phyloP scores from a whole-genome alignment of 139 green algal genomes.

The Asterochloris sp. region DNA sequence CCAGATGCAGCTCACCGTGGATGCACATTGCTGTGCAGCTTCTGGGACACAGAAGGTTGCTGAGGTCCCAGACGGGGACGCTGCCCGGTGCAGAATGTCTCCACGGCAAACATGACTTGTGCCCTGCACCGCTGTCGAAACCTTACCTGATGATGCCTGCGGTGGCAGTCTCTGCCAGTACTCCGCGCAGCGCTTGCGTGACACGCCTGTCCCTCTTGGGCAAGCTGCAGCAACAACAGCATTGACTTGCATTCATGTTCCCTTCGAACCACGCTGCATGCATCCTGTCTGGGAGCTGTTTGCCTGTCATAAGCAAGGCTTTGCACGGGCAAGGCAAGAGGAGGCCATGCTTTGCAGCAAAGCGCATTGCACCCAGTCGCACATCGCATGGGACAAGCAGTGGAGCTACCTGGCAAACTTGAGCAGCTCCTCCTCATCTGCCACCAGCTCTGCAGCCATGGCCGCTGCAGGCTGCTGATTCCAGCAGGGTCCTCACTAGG shows the following conservation, averaged over 20 bases:
- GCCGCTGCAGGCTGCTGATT: neutral
- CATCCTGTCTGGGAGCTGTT: neutral
- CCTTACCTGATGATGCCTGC: conserved; percentile 38
- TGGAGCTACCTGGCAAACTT: conserved; percentile 15
- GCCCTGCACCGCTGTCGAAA: neutral
- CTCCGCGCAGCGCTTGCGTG: conserved; percentile 35
- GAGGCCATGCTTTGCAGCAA: too few relatives aligned
- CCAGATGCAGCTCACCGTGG: neutral
- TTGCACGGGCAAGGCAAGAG: neutral
- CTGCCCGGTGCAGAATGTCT: neutral
- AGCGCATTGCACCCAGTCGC: too few relatives aligned
- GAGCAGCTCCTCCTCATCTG: conserved; percentile 9
- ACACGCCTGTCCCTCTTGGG: conserved; percentile 8
- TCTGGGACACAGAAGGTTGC: neutral
- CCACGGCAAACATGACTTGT: neutral
- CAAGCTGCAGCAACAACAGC: neutral
- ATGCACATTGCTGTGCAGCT: neutral
- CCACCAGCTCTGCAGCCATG: conserved; percentile 14
- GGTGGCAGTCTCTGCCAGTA: conserved; percentile 50
- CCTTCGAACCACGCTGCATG: neutral
- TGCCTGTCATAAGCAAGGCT: neutral
- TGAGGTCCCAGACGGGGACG: neutral
- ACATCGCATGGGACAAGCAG: neutral
- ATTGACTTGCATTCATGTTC: neutral
- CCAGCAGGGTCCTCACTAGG: too few relatives aligned